These are phyloP conservation scores for Yamadazyma membranifaciens DNA, from an alignment of 1,139 yeast species.

Conservation along the genomic window DNA sequence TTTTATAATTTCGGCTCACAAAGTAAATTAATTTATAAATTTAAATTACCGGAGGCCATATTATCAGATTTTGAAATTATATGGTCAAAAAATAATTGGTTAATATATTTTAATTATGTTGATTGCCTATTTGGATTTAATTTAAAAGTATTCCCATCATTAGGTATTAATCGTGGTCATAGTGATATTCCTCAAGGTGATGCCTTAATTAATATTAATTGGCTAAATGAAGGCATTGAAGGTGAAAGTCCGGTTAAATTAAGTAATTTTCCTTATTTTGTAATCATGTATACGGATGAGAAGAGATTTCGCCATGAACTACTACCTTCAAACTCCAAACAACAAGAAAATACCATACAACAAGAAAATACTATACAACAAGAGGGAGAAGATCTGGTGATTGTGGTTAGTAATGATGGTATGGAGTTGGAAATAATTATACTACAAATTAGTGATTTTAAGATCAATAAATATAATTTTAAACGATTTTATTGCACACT, in stretches of 20 bases:
- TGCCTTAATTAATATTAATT: conserved; percentile 21
- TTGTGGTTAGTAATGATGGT: conserved; percentile 14
- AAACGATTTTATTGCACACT: conserved; percentile 1
- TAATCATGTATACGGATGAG: conserved; percentile 5
- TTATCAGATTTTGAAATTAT: conserved; percentile 18
- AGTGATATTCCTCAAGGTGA: conserved; percentile 16
- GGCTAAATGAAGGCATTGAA: conserved; percentile 18
- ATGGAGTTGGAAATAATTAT: conserved; percentile 16
- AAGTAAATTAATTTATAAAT: conserved; percentile 25
- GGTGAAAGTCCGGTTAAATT: conserved; percentile 12
- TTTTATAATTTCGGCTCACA: conserved; percentile 35
- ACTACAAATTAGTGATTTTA: conserved; percentile 19
- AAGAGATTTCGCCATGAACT: no score
- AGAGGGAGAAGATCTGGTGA: conserved; percentile 14
- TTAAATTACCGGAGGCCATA: conserved; percentile 19
- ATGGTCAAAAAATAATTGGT: conserved; percentile 39
- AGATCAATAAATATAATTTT: conserved; percentile 12
- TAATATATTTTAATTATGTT: conserved; percentile 24
- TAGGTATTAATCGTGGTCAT: conserved; percentile 20
- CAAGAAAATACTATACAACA: no score
- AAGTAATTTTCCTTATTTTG: conserved; percentile 11
- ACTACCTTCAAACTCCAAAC: no score
- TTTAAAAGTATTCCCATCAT: conserved; percentile 26
- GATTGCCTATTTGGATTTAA: conserved; percentile 30
- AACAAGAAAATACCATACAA: no score